phyloP scores from a whole-genome alignment of 441 rosid genomes.

The Sinapis alba region DNA sequence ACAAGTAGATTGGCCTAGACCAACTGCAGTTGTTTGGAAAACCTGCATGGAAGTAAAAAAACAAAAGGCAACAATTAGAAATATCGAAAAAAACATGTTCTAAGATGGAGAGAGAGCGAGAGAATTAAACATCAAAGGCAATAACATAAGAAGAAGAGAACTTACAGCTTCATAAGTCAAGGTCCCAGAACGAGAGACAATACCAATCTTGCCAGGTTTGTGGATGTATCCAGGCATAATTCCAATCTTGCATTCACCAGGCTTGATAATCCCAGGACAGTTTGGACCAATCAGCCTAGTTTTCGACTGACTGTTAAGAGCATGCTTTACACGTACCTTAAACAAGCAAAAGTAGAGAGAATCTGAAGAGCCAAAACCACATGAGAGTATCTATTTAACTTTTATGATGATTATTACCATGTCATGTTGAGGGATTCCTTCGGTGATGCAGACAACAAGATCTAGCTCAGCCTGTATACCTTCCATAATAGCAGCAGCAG shows the following conservation, averaged over 20 bases:
- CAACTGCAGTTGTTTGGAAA: conserved; percentile 91
- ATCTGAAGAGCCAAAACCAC: background rate
- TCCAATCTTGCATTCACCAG: conserved; percentile 95
- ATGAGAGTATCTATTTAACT: background rate
- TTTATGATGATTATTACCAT: conserved; percentile 58
- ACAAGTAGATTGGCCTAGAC: conserved; percentile 89
- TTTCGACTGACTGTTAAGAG: conserved; percentile 81
- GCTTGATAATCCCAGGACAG: conserved; percentile 57
- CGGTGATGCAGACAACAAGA: conserved; percentile 93
- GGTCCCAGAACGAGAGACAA: conserved; percentile 93
- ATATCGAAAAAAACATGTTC: too few species aligned
- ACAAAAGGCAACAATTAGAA: background rate
- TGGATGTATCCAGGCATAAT: conserved; percentile 97
- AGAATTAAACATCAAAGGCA: background rate
- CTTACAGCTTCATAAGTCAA: conserved; percentile 95
- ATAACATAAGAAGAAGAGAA: background rate
- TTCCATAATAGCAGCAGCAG: conserved; percentile 97
- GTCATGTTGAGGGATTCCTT: conserved; percentile 98
- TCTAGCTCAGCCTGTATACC: conserved; percentile 91
- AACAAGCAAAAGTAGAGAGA: conserved; percentile 4
- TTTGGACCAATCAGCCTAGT: conserved; percentile 57
- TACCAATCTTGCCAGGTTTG: conserved; percentile 88
- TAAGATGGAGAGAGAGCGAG: background rate
- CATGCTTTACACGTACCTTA: conserved; percentile 93
- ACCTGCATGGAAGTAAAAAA: conserved; percentile 45